A percentile compares a stretch with the other conserved stretches of the same genome.
Conservation (phyloP, 345 rosid genomes). For the Pelargonium nanum region DNA sequence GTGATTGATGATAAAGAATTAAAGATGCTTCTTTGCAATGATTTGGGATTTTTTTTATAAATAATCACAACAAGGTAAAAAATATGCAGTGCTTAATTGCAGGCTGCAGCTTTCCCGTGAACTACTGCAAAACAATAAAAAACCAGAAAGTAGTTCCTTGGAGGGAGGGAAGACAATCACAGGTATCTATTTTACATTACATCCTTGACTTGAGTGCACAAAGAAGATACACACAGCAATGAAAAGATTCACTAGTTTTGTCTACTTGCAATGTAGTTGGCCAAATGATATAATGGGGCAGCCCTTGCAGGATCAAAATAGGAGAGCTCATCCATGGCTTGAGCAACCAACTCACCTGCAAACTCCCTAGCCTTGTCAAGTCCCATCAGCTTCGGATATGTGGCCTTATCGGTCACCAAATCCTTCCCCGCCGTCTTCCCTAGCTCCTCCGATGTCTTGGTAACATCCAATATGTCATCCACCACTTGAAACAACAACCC, state of each 20-base stretch:
- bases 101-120: no score
- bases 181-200: not conserved
- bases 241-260: slow-evolving; percentile 20
- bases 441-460: slow-evolving; percentile 21
- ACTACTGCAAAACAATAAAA: no score
- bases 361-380: slow-evolving; percentile 21
- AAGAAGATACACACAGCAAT: not conserved
- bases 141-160: no score
- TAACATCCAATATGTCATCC: slow-evolving; percentile 27
- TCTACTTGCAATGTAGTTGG: slow-evolving; percentile 20
- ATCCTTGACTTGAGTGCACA: not conserved
- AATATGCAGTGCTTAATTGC: no score
- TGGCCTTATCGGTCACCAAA: slow-evolving; percentile 25
- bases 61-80: no score
- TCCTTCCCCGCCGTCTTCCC: slow-evolving; percentile 37
- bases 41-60: no score
- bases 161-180: not conserved
- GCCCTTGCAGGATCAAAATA: slow-evolving; percentile 22
- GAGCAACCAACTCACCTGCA: slow-evolving; percentile 15
- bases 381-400: slow-evolving; percentile 30
- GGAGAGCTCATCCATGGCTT: slow-evolving; percentile 24
- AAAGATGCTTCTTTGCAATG: no score
- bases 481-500: slow-evolving; percentile 31
- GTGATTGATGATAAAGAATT: no score
- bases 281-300: slow-evolving; percentile 22